These are phyloP conservation scores for Selenicereus undatus DNA, from an alignment of 148 eudicot genomes.

Conservation along the genomic window DNA sequence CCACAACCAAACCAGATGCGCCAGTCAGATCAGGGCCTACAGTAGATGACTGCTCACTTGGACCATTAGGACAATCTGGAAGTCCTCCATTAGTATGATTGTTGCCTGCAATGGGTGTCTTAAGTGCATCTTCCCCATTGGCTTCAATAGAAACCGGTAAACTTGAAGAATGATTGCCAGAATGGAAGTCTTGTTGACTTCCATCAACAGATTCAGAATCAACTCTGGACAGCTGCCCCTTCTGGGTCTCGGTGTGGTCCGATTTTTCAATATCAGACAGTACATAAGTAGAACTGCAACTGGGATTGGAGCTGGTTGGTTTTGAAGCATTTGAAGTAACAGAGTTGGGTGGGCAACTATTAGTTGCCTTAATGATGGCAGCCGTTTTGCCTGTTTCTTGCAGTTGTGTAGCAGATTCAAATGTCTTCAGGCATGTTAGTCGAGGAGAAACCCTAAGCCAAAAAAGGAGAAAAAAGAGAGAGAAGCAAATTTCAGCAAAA, in stretches of 20 bases:
- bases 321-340: slow-evolving; percentile 19
- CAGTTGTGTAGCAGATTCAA: slow-evolving; percentile 16
- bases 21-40: background rate
- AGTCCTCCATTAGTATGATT: background rate
- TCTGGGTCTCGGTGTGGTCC: background rate
- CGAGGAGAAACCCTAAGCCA: slow-evolving; percentile 33
- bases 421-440: slow-evolving; percentile 27
- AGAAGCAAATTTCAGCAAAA: slow-evolving; percentile 4
- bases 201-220: background rate
- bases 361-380: background rate
- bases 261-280: slow-evolving; percentile 3
- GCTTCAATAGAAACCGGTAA: slow-evolving; percentile 20
- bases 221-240: slow-evolving; percentile 1
- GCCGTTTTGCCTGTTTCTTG: slow-evolving; percentile 14
- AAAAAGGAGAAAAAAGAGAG: background rate
- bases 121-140: background rate
- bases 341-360: slow-evolving; percentile 1
- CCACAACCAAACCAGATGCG: background rate
- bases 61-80: background rate
- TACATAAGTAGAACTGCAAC: background rate
- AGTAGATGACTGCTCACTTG: slow-evolving; percentile 5
- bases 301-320: background rate
- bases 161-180: background rate
- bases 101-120: background rate
- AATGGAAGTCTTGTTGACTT: background rate